phyloP scores from a whole-genome alignment of 1,139 yeast species.

The Suhomyces bolitotheri region DNA sequence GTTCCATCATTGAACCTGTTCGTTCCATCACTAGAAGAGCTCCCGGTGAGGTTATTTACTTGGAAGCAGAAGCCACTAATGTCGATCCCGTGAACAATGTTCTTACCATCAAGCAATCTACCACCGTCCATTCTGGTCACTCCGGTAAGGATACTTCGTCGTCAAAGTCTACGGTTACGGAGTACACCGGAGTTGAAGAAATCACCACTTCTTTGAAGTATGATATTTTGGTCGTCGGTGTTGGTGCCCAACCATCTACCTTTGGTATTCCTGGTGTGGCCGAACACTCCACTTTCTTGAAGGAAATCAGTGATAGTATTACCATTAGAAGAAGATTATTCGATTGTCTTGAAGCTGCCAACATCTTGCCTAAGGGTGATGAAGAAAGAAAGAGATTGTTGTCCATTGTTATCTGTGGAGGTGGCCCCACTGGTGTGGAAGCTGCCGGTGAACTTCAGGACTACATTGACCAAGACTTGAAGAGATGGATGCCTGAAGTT shows the following conservation, averaged over 20 bases:
- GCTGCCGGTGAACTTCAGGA: constrained; percentile 95
- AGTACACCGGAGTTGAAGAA: constrained; percentile 41
- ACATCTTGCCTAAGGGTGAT: constrained; percentile 70
- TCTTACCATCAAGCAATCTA: constrained; percentile 58
- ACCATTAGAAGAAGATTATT: constrained; percentile 73
- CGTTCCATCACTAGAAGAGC: constrained; percentile 61
- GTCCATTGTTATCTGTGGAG: constrained; percentile 87
- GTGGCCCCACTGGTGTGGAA: constrained; percentile 97
- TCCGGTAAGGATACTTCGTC: constrained; percentile 55
- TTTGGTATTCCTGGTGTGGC: constrained; percentile 93
- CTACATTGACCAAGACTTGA: constrained; percentile 87
- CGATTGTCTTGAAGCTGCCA: constrained; percentile 83
- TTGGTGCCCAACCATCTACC: constrained; percentile 90
- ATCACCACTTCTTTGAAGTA: constrained; percentile 55
- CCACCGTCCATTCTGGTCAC: constrained; percentile 54
- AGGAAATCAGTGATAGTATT: constrained; percentile 82
- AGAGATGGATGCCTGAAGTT: constrained; percentile 85
- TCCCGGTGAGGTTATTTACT: constrained; percentile 77
- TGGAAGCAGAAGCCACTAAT: constrained; percentile 88
- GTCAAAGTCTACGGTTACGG: constrained; percentile 50
- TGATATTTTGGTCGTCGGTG: constrained; percentile 84
- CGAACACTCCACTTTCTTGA: constrained; percentile 81
- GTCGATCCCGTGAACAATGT: constrained; percentile 69
- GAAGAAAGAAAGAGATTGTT: constrained; percentile 79
- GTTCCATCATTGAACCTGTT: constrained; percentile 87